phyloP scores from a whole-genome alignment of 306 rosid species.

The Benincasa hispida region DNA sequence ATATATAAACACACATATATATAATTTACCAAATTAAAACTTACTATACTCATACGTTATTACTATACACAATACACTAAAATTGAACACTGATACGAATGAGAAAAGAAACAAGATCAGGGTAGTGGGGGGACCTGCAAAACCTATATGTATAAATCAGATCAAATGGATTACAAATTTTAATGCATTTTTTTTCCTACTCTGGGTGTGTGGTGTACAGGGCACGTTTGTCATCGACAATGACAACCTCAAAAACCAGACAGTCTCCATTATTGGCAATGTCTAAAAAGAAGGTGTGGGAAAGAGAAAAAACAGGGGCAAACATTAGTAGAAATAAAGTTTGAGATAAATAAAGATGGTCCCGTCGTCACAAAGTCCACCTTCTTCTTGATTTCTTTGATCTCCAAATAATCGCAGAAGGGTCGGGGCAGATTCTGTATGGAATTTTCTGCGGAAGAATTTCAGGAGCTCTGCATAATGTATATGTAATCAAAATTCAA shows the following conservation, averaged over 20 bases:
- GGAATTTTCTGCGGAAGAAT: constrained; percentile 50
- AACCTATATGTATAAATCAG: background rate
- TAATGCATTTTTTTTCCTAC: background rate
- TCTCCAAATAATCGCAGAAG: constrained; percentile 83
- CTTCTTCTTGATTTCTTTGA: constrained; percentile 50
- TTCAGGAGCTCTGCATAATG: constrained; percentile 41
- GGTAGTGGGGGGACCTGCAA: background rate
- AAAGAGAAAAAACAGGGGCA: background rate
- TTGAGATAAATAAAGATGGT: background rate
- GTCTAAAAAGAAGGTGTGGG: background rate
- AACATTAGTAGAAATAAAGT: background rate
- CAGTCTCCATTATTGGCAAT: background rate
- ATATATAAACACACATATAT: too few species aligned
- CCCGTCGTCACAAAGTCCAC: constrained; percentile 11
- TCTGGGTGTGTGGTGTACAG: background rate
- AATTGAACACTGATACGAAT: too few species aligned
- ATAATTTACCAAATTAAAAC: too few species aligned
- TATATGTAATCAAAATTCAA: background rate
- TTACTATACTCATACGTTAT: too few species aligned
- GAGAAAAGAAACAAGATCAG: background rate
- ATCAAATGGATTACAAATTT: background rate
- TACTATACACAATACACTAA: too few species aligned
- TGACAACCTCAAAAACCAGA: background rate
- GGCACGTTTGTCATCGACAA: background rate
- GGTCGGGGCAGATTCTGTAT: constrained; percentile 69